Conservation (phyloP, 176 grass and related monocot species). For the Pontederia crassipes region DNA sequence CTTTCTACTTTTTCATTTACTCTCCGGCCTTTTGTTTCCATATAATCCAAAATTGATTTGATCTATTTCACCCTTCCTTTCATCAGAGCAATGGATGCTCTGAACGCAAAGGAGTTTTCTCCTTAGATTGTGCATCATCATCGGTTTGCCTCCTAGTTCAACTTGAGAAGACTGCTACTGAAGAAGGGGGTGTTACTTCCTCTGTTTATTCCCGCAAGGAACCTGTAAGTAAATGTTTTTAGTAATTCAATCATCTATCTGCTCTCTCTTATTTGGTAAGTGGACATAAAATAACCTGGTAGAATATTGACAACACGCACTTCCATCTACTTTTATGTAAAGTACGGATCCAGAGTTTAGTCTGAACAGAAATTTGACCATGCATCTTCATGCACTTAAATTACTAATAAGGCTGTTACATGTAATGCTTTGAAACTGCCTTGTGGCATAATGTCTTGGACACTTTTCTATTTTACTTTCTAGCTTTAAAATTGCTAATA, state of each 20-base stretch:
- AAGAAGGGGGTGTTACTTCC: slow-evolving; percentile 91
- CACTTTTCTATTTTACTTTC: slow-evolving; percentile 7
- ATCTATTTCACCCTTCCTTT: slow-evolving; percentile 19
- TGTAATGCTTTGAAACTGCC: no score
- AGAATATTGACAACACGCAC: no score
- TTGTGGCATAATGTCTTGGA: no score
- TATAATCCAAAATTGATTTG: slow-evolving; percentile 5
- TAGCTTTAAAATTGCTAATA: neutral
- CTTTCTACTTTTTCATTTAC: neutral
- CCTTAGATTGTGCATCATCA: slow-evolving; percentile 72
- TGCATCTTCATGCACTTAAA: no score
- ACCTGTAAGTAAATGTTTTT: slow-evolving; percentile 56
- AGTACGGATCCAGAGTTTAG: no score
- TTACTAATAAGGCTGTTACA: no score
- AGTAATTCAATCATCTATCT: slow-evolving; percentile 1
- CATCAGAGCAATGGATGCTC: slow-evolving; percentile 54
- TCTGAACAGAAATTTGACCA: no score
- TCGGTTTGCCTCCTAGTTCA: slow-evolving; percentile 92
- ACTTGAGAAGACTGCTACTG: slow-evolving; percentile 77
- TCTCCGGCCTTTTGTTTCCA: slow-evolving; percentile 3
- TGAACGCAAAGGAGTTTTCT: slow-evolving; percentile 61
- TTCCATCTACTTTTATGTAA: no score
- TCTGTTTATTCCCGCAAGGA: slow-evolving; percentile 99
- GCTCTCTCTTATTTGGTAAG: neutral
- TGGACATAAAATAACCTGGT: neutral